A percentile compares a stretch with the other conserved stretches of the same genome.
These are phyloP conservation scores for Aquilaria yunnanensis DNA, from an alignment of 345 rosid species.

Conservation along the genomic window DNA sequence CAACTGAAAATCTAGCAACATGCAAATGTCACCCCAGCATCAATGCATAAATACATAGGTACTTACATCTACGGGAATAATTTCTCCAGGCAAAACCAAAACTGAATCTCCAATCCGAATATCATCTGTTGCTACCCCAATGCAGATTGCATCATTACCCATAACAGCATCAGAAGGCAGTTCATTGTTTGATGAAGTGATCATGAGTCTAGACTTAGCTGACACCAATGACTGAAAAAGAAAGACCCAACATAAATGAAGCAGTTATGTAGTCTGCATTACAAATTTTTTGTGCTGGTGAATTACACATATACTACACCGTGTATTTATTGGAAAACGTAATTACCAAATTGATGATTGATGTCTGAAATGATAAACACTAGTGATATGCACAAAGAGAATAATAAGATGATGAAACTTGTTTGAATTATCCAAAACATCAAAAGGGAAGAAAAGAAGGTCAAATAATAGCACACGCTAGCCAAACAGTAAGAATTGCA, in stretches of 20 bases:
- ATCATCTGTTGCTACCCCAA: conserved; percentile 80
- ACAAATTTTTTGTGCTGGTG: not conserved
- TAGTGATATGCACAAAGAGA: not conserved
- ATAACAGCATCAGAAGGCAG: conserved; percentile 53
- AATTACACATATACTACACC: conserved; percentile 1
- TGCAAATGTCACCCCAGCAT: too few species aligned
- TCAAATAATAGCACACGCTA: not conserved
- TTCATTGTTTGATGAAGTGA: conserved; percentile 63
- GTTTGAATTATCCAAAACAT: not conserved
- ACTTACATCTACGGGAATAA: conserved; percentile 92
- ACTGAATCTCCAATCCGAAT: conserved; percentile 82
- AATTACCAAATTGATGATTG: too few species aligned
- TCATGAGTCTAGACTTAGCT: conserved; percentile 80
- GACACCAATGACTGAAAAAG: conserved; percentile 80
- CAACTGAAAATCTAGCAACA: too few species aligned
- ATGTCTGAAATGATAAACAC: too few species aligned
- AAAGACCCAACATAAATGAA: conserved; percentile 11
- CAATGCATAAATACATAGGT: not conserved
- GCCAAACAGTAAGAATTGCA: too few species aligned
- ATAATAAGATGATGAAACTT: not conserved
- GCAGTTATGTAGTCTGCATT: not conserved
- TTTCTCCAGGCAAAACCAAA: conserved; percentile 92
- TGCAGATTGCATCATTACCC: conserved; percentile 73
- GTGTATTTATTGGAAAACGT: not conserved
- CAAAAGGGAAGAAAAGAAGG: conserved; percentile 1